phyloP scores from a whole-genome alignment of 495 filamentous ascomycete species.

The Penicillium verhagenii region DNA sequence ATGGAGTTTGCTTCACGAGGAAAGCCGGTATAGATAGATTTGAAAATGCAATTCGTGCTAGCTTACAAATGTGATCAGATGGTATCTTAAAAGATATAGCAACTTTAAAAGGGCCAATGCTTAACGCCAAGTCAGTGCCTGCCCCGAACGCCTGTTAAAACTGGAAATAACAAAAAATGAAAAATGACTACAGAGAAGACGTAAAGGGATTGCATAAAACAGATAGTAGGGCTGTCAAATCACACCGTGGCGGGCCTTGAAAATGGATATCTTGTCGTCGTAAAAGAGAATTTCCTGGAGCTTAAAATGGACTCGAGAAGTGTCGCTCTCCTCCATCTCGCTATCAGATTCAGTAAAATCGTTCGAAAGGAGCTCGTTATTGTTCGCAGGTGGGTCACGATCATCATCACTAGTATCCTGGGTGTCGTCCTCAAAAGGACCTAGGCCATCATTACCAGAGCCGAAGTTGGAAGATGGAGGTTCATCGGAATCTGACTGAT shows the following conservation, averaged over 20 bases:
- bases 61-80: constrained; percentile 4
- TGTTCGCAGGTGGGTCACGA: constrained; percentile 31
- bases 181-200: neutral
- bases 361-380: constrained; percentile 5
- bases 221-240: constrained; percentile 45
- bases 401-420: constrained; percentile 41
- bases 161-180: neutral
- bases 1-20: neutral
- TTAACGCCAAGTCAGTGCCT: neutral
- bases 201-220: neutral
- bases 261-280: constrained; percentile 84
- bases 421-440: constrained; percentile 42
- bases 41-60: neutral
- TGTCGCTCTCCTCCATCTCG: constrained; percentile 37
- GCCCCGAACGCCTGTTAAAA: neutral
- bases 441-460: constrained; percentile 38
- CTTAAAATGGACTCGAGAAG: constrained; percentile 55
- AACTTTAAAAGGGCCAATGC: constrained; percentile 1
- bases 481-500: constrained; percentile 33
- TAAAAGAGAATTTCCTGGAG: constrained; percentile 86
- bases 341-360: constrained; percentile 30
- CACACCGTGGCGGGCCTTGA: constrained; percentile 73
- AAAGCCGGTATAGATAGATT: neutral
- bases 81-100: constrained; percentile 9
- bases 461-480: constrained; percentile 40